Base-by-base conservation (phyloP, 176 grass and related monocot genomes). In the Zea luxurians region DNA sequence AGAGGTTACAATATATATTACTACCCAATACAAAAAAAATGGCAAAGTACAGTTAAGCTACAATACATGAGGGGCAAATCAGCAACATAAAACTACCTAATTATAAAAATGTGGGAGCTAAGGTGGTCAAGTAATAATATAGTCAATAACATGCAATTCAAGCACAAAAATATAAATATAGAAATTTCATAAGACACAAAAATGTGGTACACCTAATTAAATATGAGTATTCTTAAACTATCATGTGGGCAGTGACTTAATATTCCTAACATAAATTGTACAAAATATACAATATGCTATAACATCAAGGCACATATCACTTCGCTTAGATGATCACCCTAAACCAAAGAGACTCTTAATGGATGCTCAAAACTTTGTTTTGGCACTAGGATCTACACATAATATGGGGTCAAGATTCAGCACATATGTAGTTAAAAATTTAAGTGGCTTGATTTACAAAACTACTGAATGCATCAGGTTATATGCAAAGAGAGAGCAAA, bases 21-120 rank as follows among this genome's bases (percentile, higher is more conserved):
- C 60, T 85, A 87, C 13, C 66, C 60, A 85, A 72, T 80, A 85
- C 10, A 89, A 68, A 78, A 27, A 27, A 80, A 53, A 91, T 60
- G 36, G 48, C 38, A 79, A 13, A 3, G 18, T 71, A 43, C 7
- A 86, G 48, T 49, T 76, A 83, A 86, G 48, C 10, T 40, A 20
- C 59, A 64, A 7, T 66, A 80, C 40, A 76, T 40, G n/a, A 77
- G n/a, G n/a, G 59, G 37, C 58, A 81, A 37, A 35, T 54, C 16
- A 50, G 59, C 2, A 83, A 83, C 12, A 70, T 48, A 61, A 76
- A 70, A 50, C 13, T 73, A 71, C 62, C 5, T 65, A 9, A 72
- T 4, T 48, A 75, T 50, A 55, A 50, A 13, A 66, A 71, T 45
- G 5, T 44, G 48, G 58, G 15, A 50, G 10, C 60, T 44, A 27